Percentiles rank a stretch among this genome's conserved stretches.
Conservation (phyloP, 2,329 filamentous ascomycete species). For the Apiospora phragmitis region DNA sequence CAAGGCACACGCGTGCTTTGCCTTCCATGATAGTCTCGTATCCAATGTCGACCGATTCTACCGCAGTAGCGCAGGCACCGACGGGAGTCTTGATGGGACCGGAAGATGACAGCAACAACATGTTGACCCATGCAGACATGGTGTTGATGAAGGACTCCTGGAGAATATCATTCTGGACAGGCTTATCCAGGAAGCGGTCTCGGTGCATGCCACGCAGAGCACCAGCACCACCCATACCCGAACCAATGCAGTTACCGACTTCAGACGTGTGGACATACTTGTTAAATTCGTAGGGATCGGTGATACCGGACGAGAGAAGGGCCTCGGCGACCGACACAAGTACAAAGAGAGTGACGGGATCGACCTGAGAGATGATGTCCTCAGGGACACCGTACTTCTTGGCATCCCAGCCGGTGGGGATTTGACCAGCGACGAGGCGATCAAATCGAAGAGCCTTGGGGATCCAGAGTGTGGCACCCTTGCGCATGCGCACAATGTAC, state of each 20-base stretch:
- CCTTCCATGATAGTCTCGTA: constrained; percentile 98
- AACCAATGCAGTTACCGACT: constrained; percentile 97
- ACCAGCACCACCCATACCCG: constrained; percentile 92
- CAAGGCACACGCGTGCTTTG: constrained; percentile 95
- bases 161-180: constrained; percentile 96
- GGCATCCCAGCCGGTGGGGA: constrained; percentile 95
- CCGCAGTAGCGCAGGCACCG: constrained; percentile 93
- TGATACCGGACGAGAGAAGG: constrained; percentile 89
- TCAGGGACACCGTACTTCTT: constrained; percentile 96
- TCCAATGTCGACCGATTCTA: constrained; percentile 96
- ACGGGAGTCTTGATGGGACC: constrained; percentile 98
- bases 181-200: constrained; percentile 94
- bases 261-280: constrained; percentile 98
- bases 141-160: constrained; percentile 99
- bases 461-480: constrained; percentile 91
- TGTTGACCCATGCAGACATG: constrained; percentile 99
- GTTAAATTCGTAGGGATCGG: constrained; percentile 99
- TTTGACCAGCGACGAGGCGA: constrained; percentile 93
- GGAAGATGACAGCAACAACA: constrained; percentile 94
- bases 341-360: constrained; percentile 93
- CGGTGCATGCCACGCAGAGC: constrained; percentile 98
- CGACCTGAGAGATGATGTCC: constrained; percentile 96
- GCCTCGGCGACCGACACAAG: constrained; percentile 92
- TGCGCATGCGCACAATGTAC: constrained; percentile 91
- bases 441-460: constrained; percentile 97